phyloP scores from a whole-genome alignment of 2,329 filamentous ascomycete species.

The Colletotrichum salicis region DNA sequence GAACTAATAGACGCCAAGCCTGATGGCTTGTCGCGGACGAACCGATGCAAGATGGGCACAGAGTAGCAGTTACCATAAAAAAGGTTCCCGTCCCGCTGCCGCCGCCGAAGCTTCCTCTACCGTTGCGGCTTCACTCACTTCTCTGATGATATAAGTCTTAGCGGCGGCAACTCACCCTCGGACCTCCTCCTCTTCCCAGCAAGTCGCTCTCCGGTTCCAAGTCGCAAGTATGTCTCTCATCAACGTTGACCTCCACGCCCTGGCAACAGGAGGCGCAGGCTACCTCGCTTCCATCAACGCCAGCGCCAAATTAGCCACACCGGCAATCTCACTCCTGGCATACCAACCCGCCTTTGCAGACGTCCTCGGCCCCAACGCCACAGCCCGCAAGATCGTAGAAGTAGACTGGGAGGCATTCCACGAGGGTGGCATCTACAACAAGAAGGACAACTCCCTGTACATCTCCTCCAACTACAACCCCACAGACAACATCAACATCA shows the following conservation, averaged over 20 bases:
- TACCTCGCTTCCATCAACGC: conserved; percentile 34
- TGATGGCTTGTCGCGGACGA: conserved; percentile 14
- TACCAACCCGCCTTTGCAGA: conserved; percentile 29
- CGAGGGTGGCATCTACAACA: conserved; percentile 37
- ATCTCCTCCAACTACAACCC: conserved; percentile 34
- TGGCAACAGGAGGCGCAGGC: conserved; percentile 32
- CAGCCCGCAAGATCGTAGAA: conserved; percentile 32
- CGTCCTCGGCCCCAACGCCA: conserved; percentile 29
- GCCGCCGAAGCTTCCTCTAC: conserved; percentile 45
- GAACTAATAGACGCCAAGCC: neutral
- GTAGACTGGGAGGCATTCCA: conserved; percentile 35
- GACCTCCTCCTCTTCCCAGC: conserved; percentile 3
- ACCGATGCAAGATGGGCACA: conserved; percentile 11
- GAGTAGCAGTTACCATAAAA: conserved; percentile 9
- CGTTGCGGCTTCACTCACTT: conserved; percentile 30
- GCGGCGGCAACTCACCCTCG: neutral
- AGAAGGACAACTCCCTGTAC: conserved; percentile 34
- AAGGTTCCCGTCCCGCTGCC: conserved; percentile 32
- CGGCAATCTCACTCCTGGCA: conserved; percentile 29
- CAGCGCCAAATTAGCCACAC: conserved; percentile 14
- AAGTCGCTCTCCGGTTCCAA: conserved; percentile 20
- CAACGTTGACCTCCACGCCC: conserved; percentile 28
- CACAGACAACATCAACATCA: conserved; percentile 36
- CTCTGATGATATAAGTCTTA: conserved; percentile 20
- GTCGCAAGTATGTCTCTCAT: conserved; percentile 28